Conservation (phyloP, 768 basidiomycete genomes). For the Lactarius pseudohatsudake region DNA sequence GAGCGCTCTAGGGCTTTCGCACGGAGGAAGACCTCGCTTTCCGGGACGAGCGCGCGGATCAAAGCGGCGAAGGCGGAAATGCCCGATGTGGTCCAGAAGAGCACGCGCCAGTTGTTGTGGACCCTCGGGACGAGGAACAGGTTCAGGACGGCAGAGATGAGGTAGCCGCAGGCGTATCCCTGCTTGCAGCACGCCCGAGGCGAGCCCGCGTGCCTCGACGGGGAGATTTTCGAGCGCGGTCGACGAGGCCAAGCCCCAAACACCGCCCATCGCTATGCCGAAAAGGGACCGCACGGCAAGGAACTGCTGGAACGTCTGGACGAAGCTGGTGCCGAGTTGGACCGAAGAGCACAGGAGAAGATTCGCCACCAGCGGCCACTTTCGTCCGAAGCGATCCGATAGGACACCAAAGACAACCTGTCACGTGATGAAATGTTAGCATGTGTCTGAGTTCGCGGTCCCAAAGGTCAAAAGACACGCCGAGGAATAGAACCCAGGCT, state of each 20-base stretch:
- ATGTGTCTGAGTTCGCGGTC: background rate
- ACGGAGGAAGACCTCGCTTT: slow-evolving; percentile 70
- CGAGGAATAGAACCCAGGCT: background rate
- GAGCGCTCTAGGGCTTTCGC: slow-evolving; percentile 57
- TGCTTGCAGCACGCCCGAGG: slow-evolving; percentile 84
- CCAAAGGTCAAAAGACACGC: no score
- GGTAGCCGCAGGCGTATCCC: slow-evolving; percentile 85
- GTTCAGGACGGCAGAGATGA: slow-evolving; percentile 83
- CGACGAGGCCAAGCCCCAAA: slow-evolving; percentile 83
- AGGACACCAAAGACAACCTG: slow-evolving; percentile 73
- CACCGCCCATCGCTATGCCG: slow-evolving; percentile 85
- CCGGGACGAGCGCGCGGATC: slow-evolving; percentile 68
- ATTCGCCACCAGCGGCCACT: slow-evolving; percentile 87
- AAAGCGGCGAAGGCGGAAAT: slow-evolving; percentile 68
- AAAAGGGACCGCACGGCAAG: slow-evolving; percentile 81
- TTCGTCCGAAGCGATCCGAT: slow-evolving; percentile 89
- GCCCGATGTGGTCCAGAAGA: slow-evolving; percentile 81
- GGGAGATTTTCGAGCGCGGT: slow-evolving; percentile 90
- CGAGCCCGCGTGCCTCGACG: slow-evolving; percentile 80
- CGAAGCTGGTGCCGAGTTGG: slow-evolving; percentile 80
- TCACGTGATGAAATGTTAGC: slow-evolving; percentile 7
- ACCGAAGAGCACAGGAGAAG: slow-evolving; percentile 68
- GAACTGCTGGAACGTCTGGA: slow-evolving; percentile 73
- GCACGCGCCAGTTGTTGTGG: slow-evolving; percentile 55
- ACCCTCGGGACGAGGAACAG: slow-evolving; percentile 52